Percentiles rank a stretch among this genome's conserved stretches.
Conservation (phyloP, 805 yeast species). For the Zygotorulaspora chibaensis region DNA sequence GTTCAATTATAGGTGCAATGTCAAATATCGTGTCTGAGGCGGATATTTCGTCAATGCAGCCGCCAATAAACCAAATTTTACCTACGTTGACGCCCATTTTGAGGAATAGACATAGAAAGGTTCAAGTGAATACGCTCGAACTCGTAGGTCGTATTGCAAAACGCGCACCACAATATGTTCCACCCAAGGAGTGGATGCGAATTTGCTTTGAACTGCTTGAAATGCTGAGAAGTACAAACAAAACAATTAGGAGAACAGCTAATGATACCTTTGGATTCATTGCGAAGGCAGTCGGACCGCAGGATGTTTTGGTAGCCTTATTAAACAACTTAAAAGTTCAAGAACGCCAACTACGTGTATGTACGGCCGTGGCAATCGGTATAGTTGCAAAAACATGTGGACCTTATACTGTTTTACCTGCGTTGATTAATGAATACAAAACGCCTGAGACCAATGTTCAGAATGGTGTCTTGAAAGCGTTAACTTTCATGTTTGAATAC, state of each 20-base stretch:
- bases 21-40: conserved; percentile 55
- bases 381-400: conserved; percentile 91
- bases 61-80: conserved; percentile 75
- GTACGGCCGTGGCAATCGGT: conserved; percentile 97
- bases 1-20: conserved; percentile 74
- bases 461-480: conserved; percentile 88
- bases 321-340: conserved; percentile 83
- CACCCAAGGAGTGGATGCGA: conserved; percentile 97
- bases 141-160: conserved; percentile 80
- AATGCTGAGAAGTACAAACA: conserved; percentile 75
- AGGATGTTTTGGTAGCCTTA: conserved; percentile 81
- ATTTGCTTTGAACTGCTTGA: conserved; percentile 88
- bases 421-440: conserved; percentile 90
- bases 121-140: conserved; percentile 76
- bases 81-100: conserved; percentile 90
- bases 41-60: conserved; percentile 61
- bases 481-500: conserved; percentile 89
- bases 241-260: conserved; percentile 75
- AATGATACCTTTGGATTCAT: conserved; percentile 88
- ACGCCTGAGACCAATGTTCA: conserved; percentile 91
- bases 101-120: conserved; percentile 84
- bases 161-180: conserved; percentile 71
- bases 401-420: conserved; percentile 91
- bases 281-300: conserved; percentile 92
- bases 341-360: conserved; percentile 92